Base-by-base conservation (phyloP, 2,329 filamentous ascomycete genomes). In the Paracorniculantispora psalliotae region DNA sequence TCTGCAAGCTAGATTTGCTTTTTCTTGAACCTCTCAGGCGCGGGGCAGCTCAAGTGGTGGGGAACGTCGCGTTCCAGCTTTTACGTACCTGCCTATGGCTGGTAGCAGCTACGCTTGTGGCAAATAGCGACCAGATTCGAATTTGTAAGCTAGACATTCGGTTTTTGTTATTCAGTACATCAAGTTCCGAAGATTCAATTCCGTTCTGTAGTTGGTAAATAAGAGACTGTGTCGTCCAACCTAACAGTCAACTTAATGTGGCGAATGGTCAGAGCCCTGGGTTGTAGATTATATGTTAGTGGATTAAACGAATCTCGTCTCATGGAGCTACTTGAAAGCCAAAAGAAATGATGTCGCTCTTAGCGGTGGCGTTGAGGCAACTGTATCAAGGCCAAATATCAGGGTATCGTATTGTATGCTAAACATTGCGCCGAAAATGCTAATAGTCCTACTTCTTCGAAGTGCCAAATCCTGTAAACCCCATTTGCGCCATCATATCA, bases 401-500 rank as follows among this genome's bases (percentile, higher is more conserved):
- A 35, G 56, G 56, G 56, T 59, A 59, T 59, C 56, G 28, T 59
- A 47, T 37, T 47, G 15, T 43, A 50, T 58, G 37, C 47, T n/a
- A 47, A 44, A 26, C 10, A 47, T 19, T 59, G 48, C 56, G 56
- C 48, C 56, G 35, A 35, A 33, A 37, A 52, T 52, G 56, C 48
- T 52, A 12, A 8, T 17, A 44, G 19, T 50, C 37, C 43, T 65
- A 76, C 72, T 81, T 84, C 67, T 83, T 83, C 2, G 81, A 81
- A 9, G 76, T 76, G 9, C 85, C 85, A 71, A 89, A 89, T 0
- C 84, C 85, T 1, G 79, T 79, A 63, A 88, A 83, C 0, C 85
- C 85, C 81, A 88, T 85, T 61, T 82, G 79, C 12, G 83, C 83
- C 82, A 86, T 83, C 84, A 88, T 86, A 67, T 88, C 85, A 62